Evolutionary conservation across 805 yeast genomes (phyloP).

Genomic region (Pichia thaimueangensis): DNA sequence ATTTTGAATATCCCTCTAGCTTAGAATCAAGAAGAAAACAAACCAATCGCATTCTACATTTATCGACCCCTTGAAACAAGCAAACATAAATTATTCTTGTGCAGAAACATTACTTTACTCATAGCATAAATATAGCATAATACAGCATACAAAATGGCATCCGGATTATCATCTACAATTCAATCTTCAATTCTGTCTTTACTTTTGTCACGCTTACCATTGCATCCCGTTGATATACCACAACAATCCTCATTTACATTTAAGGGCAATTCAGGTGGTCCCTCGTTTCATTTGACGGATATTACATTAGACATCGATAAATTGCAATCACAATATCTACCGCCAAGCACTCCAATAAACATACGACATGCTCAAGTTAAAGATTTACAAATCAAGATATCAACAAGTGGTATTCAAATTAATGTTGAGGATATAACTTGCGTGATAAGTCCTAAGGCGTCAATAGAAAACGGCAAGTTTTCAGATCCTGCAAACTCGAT

Average conservation of each 20-base stretch:
- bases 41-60: too few species aligned
- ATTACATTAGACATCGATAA: constrained; percentile 15
- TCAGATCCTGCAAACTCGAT: constrained; percentile 6
- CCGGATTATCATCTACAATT: constrained; percentile 11
- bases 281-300: constrained; percentile 10
- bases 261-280: constrained; percentile 9
- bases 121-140: too few species aligned
- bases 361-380: constrained; percentile 11
- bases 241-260: constrained; percentile 11
- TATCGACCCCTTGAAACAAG: too few species aligned
- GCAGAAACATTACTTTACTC: too few species aligned
- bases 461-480: not conserved
- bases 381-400: constrained; percentile 7
- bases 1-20: too few species aligned
- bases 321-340: constrained; percentile 10
- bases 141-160: constrained; percentile 10
- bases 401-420: constrained; percentile 11
- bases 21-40: too few species aligned
- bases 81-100: too few species aligned
- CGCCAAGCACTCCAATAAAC: constrained; percentile 10
- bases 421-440: constrained; percentile 3
- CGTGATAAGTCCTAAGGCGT: constrained; percentile 10
- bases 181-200: constrained; percentile 12
- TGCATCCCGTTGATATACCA: constrained; percentile 12
- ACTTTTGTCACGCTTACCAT: constrained; percentile 12